phyloP scores from a whole-genome alignment of 2,329 filamentous ascomycete species.

The Colletotrichum zoysiae region DNA sequence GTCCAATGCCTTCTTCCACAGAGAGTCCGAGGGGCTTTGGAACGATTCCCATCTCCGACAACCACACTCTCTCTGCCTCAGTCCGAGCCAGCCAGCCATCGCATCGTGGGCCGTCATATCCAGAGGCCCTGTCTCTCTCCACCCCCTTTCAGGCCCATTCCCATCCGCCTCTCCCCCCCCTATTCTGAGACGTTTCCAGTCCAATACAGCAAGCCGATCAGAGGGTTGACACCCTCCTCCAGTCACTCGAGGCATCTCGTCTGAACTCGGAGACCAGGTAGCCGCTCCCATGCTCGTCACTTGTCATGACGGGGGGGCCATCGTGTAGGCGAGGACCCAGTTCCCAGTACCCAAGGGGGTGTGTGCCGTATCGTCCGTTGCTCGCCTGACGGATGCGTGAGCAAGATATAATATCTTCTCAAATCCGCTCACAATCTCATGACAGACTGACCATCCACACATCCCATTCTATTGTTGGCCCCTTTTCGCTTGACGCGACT shows the following conservation, averaged over 20 bases:
- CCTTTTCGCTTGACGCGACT: conserved; percentile 40
- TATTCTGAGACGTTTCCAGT: conserved; percentile 39
- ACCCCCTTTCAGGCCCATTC: conserved; percentile 32
- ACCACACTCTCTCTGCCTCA: conserved; percentile 17
- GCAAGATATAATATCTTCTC: conserved; percentile 43
- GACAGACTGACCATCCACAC: conserved; percentile 18
- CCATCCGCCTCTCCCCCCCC: conserved; percentile 8
- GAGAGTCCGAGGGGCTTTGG: conserved; percentile 7
- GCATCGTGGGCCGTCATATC: conserved; percentile 28
- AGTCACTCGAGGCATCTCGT: conserved; percentile 32
- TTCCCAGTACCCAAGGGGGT: conserved; percentile 3
- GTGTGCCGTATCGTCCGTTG: conserved; percentile 22
- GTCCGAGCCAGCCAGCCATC: conserved; percentile 26
- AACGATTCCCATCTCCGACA: conserved; percentile 27
- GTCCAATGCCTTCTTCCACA: conserved; percentile 6
- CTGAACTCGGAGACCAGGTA: conserved; percentile 28
- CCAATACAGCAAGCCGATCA: conserved; percentile 31
- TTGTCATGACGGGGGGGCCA: neutral
- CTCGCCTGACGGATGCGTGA: conserved; percentile 21
- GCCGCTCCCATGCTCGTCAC: conserved; percentile 18
- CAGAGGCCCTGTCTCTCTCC: conserved; percentile 21
- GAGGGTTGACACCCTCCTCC: conserved; percentile 20
- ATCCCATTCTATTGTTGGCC: conserved; percentile 38
- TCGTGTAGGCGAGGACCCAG: conserved; percentile 3
- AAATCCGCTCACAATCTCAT: conserved; percentile 41